A percentile compares a stretch with the other conserved stretches of the same genome.
Conservation (phyloP, 2,329 filamentous ascomycete species). For the Grosmannia serpens region DNA sequence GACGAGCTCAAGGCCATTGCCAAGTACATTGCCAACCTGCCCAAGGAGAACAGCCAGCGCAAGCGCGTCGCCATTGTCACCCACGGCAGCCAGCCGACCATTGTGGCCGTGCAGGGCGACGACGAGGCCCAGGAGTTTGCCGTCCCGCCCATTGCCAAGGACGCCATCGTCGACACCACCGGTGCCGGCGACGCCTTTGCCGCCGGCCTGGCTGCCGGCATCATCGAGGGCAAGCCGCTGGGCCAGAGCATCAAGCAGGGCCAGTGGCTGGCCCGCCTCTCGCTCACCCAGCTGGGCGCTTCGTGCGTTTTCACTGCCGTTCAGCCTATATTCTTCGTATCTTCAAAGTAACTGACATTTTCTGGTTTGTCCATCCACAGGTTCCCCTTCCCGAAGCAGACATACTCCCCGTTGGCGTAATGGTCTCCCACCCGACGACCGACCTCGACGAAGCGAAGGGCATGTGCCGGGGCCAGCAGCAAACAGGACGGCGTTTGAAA, state of each 20-base stretch:
- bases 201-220: slow-evolving; percentile 81
- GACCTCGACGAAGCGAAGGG: neutral
- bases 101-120: slow-evolving; percentile 67
- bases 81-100: slow-evolving; percentile 82
- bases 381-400: slow-evolving; percentile 73
- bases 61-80: slow-evolving; percentile 85
- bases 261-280: slow-evolving; percentile 89
- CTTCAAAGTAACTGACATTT: neutral
- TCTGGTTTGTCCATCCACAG: slow-evolving; percentile 28
- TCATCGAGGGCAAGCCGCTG: slow-evolving; percentile 73
- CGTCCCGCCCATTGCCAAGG: slow-evolving; percentile 66
- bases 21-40: slow-evolving; percentile 71
- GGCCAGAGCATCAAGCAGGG: slow-evolving; percentile 78
- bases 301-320: slow-evolving; percentile 53
- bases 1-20: slow-evolving; percentile 71
- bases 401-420: slow-evolving; percentile 43
- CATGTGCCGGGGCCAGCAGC: neutral
- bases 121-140: slow-evolving; percentile 63
- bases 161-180: slow-evolving; percentile 88
- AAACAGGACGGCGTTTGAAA: neutral
- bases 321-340: too few relatives aligned
- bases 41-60: slow-evolving; percentile 82
- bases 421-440: neutral
- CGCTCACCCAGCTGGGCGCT: slow-evolving; percentile 90
- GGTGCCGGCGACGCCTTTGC: slow-evolving; percentile 96